Base-by-base conservation (phyloP, 306 rosid species). In the Canavalia gladiata region DNA sequence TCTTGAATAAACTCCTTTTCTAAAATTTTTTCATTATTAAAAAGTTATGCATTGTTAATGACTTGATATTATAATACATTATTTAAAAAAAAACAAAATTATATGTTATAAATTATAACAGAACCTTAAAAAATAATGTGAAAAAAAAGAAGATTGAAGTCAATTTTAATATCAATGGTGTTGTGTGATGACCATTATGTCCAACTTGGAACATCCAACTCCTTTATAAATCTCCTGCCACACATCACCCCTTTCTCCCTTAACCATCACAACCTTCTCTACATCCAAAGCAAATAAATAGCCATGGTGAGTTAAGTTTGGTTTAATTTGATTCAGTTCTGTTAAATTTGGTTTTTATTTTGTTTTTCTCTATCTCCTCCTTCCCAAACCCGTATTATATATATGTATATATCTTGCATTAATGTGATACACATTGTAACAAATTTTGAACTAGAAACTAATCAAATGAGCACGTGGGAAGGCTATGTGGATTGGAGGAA, bases 401-500 rank as follows among this genome's bases (percentile, higher is more conserved):
- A 18, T 37, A 37, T 37, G 41, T 37, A 2, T 2, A 18, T 18
- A 18, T 37, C 3, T 37, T 37, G 41, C 41, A 37, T 37, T 37
- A 37, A 0, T 37, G 4, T 37, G 41, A 37, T 37, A 37, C 41
- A 37, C 41, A 2, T 4, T 37, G 41, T 37, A 2, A 37, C 0
- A 37, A 37, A 37, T 37, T 37, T 4, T 37, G 41, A 37, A 0
- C 4, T 37, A 37, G 41, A 37, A 37, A 4, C 41, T 2, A 2
- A 5, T 11, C 89, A 78, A 49, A 8, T 45, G 33, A 74, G 46
- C 82, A 82, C 74, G 86, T 92, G 94, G 97, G 93, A 91, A 85
- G 97, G 97, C 12, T 94, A 92, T 82, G 92, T 88, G 1, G 90
- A 92, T 31, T 94, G 97, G 98, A 92, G 87, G 60, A 92, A 82